Conservation (phyloP, 2,329 filamentous ascomycete species). For the Botrytis pseudocinerea region DNA sequence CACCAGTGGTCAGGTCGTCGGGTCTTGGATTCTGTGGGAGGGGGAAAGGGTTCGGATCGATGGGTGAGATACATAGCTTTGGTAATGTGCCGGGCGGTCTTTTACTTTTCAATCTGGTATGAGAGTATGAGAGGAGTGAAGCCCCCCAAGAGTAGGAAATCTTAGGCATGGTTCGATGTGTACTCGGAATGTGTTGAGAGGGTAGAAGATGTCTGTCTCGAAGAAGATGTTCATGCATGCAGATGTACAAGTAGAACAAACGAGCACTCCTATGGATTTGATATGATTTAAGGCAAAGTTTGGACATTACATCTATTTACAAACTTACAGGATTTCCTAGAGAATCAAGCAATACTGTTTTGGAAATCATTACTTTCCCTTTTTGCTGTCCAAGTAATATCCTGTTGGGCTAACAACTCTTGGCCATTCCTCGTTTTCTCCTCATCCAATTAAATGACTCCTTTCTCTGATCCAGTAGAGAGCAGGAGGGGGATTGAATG, state of each 20-base stretch:
- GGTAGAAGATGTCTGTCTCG: background rate
- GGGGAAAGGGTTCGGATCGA: background rate
- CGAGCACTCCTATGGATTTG: too few species aligned
- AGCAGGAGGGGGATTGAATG: background rate
- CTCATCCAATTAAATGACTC: too few species aligned
- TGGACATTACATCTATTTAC: too few species aligned
- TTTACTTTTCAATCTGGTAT: background rate
- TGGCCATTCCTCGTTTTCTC: too few species aligned
- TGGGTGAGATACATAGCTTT: background rate
- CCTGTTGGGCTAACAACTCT: too few species aligned
- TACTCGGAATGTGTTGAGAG: background rate
- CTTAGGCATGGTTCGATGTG: background rate
- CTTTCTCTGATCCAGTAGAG: too few species aligned
- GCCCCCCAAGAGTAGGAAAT: background rate
- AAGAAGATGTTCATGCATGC: background rate
- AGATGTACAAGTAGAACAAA: background rate
- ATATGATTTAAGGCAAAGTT: too few species aligned
- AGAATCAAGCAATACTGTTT: background rate
- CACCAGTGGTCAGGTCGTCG: background rate
- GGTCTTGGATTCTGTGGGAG: background rate
- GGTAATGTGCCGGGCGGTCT: background rate
- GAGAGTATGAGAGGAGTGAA: background rate
- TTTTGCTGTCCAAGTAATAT: too few species aligned
- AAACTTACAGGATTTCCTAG: background rate
- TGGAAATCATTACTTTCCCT: too few species aligned